Base-by-base conservation (phyloP, 257 asterid genomes). In the Solanum arcanum region DNA sequence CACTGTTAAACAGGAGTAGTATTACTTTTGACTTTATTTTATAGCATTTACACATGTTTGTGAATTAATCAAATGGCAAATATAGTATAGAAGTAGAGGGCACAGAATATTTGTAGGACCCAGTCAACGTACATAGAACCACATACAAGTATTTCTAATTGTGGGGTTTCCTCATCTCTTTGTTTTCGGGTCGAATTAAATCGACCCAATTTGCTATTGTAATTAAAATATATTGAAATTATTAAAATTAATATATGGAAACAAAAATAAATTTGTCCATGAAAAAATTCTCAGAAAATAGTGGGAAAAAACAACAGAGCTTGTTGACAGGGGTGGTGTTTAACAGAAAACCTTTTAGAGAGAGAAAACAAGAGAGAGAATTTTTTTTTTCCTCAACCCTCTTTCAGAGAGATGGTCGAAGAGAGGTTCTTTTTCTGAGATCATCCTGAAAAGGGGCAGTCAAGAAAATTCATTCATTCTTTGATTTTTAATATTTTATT, bases 361-460 rank as follows among this genome's bases (percentile, higher is more conserved):
- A 46, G 82, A 90, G 92, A 90, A 93, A 92, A n/a, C 91, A 91
- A 27, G 37, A 64, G 72, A 64, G 91, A 91, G 27, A 59, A 62
- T 12, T 77, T 7, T 83, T 87, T 83, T 70, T 39, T n/a, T 16
- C 33, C 49, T 78, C 74, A 89, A 88, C 90, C 90, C 93, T 92
- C 92, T 92, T 94, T 92, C 96, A 93, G 95, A 93, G 91, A 90
- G 98, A 88, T 94, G 96, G 93, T 94, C 98, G 97, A 91, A 86
- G 97, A 93, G 97, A 93, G 86, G 88, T 90, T 90, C 91, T 88
- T 91, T 91, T 96, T 94, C 97, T 96, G 95, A 95, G 98, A 95
- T 94, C 98, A 94, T 93, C 93, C 94, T 92, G 91, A 88, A 90
- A 92, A 92, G 93, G 94, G 97, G 95, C 92, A 91, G 93, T 92